These are phyloP conservation scores for Pythium monospermum DNA, from an alignment of 352 stramenopile species.

Conservation along the genomic window DNA sequence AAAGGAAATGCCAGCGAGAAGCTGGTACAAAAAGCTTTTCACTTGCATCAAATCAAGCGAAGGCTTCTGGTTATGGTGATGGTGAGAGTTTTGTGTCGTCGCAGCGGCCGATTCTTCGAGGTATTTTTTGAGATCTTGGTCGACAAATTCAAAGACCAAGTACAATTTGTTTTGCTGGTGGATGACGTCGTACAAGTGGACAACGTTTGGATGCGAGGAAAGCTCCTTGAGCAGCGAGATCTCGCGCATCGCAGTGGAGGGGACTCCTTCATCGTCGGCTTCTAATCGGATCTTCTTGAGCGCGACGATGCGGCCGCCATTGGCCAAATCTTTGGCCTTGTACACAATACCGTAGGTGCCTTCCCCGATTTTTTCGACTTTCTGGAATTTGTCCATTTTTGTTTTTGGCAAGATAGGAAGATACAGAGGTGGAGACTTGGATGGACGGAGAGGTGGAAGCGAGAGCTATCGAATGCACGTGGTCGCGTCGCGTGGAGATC, in stretches of 20 bases:
- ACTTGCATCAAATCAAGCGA: conserved; percentile 80
- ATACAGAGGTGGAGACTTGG: no score
- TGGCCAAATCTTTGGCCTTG: conserved; percentile 91
- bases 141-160: conserved; percentile 84
- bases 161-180: conserved; percentile 87
- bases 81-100: no score
- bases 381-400: conserved; percentile 88
- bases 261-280: conserved; percentile 97
- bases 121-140: conserved; percentile 85
- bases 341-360: conserved; percentile 97
- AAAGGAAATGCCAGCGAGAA: conserved; percentile 85
- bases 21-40: conserved; percentile 83
- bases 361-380: conserved; percentile 88
- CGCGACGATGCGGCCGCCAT: conserved; percentile 90
- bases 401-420: no score
- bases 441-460: no score
- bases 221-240: conserved; percentile 98
- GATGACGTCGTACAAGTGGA: conserved; percentile 82
- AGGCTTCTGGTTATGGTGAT: no score
- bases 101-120: conserved; percentile 92
- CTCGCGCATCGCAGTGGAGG: conserved; percentile 97
- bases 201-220: conserved; percentile 92
- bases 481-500: no score
- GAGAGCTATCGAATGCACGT: no score
- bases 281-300: conserved; percentile 99